Percentiles rank a stretch among this genome's conserved stretches.
Evolutionary conservation across 306 rosid genomes (phyloP).

Genomic region (cucumber (Cucumis sativus)): Cucumber_9930_V3 NC_026659.2:3318501-3319000

Average conservation of each 20-base stretch:
- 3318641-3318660: background rate
- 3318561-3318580: conserved; percentile 90
- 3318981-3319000: background rate
- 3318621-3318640: background rate
- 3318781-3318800: conserved; percentile 68
- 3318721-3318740: conserved; percentile 90
- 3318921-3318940: conserved; percentile 64
- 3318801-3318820: conserved; percentile 56
- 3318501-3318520: background rate
- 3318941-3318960: background rate
- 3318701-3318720: conserved; percentile 27
- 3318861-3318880: conserved; percentile 28
- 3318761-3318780: conserved; percentile 56
- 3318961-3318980: background rate
- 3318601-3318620: conserved; percentile 10
- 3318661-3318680: background rate
- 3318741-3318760: conserved; percentile 64
- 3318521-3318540: background rate
- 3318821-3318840: conserved; percentile 43
- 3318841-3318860: conserved; percentile 21
- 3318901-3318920: conserved; percentile 75
- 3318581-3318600: conserved; percentile 96
- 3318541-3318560: conserved; percentile 41
- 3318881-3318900: conserved; percentile 59
- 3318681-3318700: background rate